Conservation (phyloP, 78 protist species). For the Capsaspora owczarzaki region DNA sequence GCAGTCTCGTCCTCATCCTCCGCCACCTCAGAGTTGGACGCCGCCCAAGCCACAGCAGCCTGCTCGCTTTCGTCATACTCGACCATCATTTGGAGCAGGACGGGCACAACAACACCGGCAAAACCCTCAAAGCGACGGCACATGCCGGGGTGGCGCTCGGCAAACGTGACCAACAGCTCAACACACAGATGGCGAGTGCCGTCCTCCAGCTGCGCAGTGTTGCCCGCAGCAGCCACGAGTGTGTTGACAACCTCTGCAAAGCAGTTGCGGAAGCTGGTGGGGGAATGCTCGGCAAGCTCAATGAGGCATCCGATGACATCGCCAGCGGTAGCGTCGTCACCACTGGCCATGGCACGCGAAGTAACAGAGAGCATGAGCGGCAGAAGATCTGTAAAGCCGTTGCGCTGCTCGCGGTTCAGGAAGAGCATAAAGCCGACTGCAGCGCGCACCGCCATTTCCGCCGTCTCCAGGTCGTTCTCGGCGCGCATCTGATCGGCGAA, state of each 20-base stretch:
- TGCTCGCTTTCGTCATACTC: slow-evolving; percentile 30
- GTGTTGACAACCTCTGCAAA: not conserved
- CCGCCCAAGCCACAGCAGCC: slow-evolving; percentile 15
- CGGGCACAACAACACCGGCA: slow-evolving; percentile 15
- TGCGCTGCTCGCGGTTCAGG: not conserved
- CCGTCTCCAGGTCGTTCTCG: not conserved
- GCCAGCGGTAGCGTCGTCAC: not conserved
- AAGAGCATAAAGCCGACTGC: not conserved
- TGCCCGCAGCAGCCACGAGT: no score
- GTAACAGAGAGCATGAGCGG: no score
- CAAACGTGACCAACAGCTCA: slow-evolving; percentile 42
- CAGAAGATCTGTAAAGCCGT: no score
- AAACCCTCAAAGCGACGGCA: slow-evolving; percentile 18
- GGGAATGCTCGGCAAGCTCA: not conserved
- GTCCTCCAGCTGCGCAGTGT: not conserved
- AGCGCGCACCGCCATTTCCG: not conserved
- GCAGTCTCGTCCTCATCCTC: slow-evolving; percentile 33
- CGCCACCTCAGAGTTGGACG: not conserved
- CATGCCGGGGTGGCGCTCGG: slow-evolving; percentile 15
- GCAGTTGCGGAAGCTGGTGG: not conserved
- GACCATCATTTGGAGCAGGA: slow-evolving; percentile 50
- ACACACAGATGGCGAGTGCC: not conserved
- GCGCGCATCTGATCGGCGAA: no score
- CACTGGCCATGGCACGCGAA: no score
- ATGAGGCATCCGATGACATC: not conserved